Base-by-base conservation (phyloP, 2,329 filamentous ascomycete species). In the Lasiodiplodia theobromae region DNA sequence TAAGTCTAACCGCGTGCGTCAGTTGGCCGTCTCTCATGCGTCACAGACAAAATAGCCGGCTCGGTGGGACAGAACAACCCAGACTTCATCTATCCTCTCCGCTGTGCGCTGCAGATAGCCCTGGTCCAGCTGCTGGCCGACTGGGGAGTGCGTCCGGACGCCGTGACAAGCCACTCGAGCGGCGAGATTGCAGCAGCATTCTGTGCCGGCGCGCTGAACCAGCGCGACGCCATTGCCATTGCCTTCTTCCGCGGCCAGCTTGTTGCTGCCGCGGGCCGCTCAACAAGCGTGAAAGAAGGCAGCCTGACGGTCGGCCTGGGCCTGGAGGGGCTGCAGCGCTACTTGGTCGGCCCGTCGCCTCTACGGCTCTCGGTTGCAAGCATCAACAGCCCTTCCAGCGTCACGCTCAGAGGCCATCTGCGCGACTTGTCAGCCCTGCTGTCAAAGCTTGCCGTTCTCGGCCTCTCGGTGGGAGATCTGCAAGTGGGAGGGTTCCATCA, bases 141-240 rank as follows among this genome's bases (percentile, higher is more conserved):
- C 6, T 77, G 76, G 76, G 69, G 70, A 7, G 68, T 77, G 10
- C 28, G 11, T 1, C 73, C 75, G n/a, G 56, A 54, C 6, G 72
- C 73, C 7, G 76, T 77, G 28, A 68, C 71, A 11, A 74, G 76
- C 5, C 76, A 77, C 67, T 76, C 75, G 7, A 69, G 69, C 25
- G 76, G 76, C 4, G 76, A 77, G 52, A 77, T 77, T 47, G 76
- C 68, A 7, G 72, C 73, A 21, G 74, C 75, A 0, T 77, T 73
- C 63, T 71, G 72, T 3, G 66, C 67, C 1, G 73, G 73, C 3
- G 69, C 40, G 14, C 67, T 72, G 23, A 69, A 66, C 2, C 69
- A 72, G 31, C 69, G 72, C 4, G 58, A 67, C 49, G 72, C 75
- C 4, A 74, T 74, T 71, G 66, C 67, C n/a, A 70, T 76, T 51